phyloP scores from a whole-genome alignment of 164 flowering plant genomes.

The Nelumbo lutea region DNA sequence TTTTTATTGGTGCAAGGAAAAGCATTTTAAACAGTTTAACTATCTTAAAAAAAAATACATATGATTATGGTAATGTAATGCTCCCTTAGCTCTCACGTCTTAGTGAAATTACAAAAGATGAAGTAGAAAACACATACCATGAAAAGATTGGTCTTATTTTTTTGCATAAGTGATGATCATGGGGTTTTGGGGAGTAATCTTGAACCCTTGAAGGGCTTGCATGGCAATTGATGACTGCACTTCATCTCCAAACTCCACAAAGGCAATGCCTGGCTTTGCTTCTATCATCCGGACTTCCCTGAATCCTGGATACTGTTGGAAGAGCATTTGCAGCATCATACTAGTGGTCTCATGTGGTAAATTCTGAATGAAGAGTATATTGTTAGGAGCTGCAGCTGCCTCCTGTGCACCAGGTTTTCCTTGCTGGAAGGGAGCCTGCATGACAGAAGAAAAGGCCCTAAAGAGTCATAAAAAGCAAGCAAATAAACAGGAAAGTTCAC shows the following conservation, averaged over 20 bases:
- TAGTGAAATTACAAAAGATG: background rate
- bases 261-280: constrained; percentile 98
- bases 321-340: constrained; percentile 75
- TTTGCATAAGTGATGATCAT: constrained; percentile 81
- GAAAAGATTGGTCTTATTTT: constrained; percentile 35
- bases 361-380: constrained; percentile 82
- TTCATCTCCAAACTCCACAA: constrained; percentile 93
- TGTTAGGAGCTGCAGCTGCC: constrained; percentile 65
- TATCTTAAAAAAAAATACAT: background rate
- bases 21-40: background rate
- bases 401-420: constrained; percentile 54
- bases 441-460: background rate
- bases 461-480: background rate
- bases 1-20: too few relatives aligned
- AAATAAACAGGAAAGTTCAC: too few relatives aligned
- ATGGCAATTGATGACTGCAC: constrained; percentile 75
- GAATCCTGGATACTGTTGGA: constrained; percentile 88
- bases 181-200: constrained; percentile 73
- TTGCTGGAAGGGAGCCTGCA: constrained; percentile 56
- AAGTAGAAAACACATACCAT: background rate
- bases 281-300: constrained; percentile 88
- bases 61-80: background rate
- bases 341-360: constrained; percentile 83
- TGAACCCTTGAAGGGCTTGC: constrained; percentile 93
- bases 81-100: background rate